Conservation (phyloP, 129 eudicot genomes). For the Apium graveolens region DNA sequence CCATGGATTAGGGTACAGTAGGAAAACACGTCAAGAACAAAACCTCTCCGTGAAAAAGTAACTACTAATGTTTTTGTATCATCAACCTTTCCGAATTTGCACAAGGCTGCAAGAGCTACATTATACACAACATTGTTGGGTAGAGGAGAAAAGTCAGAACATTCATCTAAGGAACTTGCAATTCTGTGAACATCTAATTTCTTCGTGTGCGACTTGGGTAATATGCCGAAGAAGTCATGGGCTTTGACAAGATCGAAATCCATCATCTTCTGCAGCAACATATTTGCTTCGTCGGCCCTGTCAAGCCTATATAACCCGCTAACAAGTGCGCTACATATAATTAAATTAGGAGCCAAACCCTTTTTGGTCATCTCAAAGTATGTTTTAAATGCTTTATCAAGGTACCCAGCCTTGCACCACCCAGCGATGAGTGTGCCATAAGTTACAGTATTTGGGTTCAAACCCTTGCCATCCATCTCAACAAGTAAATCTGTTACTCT, state of each 20-base stretch:
- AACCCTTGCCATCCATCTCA: constrained; percentile 41
- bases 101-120: constrained; percentile 61
- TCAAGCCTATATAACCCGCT: constrained; percentile 62
- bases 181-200: constrained; percentile 23
- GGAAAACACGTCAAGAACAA: constrained; percentile 65
- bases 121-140: constrained; percentile 59
- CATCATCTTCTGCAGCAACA: constrained; percentile 54
- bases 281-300: constrained; percentile 50
- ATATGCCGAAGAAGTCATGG: constrained; percentile 24
- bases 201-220: constrained; percentile 23
- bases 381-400: constrained; percentile 52
- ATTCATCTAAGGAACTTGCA: constrained; percentile 33
- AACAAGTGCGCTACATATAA: constrained; percentile 50
- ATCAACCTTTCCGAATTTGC: constrained; percentile 59
- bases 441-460: constrained; percentile 50
- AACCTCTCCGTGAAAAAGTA: constrained; percentile 47
- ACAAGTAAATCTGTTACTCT: constrained; percentile 29
- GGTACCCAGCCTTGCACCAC: constrained; percentile 63
- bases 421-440: constrained; percentile 80
- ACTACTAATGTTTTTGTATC: constrained; percentile 43
- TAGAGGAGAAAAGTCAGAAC: constrained; percentile 23
- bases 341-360: constrained; percentile 52
- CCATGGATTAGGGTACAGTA: constrained; percentile 69
- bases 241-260: constrained; percentile 38
- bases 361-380: constrained; percentile 64